A percentile compares a stretch with the other conserved stretches of the same genome.
Evolutionary conservation across 2,329 filamentous ascomycete genomes (phyloP).

Genomic region (Leptographium radiaticola): DNA sequence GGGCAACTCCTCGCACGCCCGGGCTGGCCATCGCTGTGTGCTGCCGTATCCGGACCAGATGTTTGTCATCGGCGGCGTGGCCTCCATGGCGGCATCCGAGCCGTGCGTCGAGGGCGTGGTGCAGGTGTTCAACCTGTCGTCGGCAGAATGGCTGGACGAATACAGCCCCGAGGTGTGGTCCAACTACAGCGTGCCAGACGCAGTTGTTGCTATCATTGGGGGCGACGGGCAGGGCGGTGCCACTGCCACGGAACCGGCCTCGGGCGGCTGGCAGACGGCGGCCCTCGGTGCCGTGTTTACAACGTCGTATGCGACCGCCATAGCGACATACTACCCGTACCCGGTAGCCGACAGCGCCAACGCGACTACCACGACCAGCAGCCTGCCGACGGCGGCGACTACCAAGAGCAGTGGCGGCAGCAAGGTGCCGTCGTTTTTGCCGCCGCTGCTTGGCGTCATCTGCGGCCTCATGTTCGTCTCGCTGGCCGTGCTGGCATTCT

Average conservation of each 20-base stretch:
- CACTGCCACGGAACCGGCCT: constrained; percentile 51
- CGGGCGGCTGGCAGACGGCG: constrained; percentile 35
- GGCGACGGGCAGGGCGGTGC: constrained; percentile 54
- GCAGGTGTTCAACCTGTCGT: constrained; percentile 61
- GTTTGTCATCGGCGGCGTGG: constrained; percentile 61
- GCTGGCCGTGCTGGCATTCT: constrained; percentile 33
- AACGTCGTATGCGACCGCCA: constrained; percentile 37
- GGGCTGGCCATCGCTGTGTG: constrained; percentile 65
- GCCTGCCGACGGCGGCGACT: constrained; percentile 8
- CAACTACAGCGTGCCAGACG: constrained; percentile 56
- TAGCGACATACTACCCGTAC: constrained; percentile 51
- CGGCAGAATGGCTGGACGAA: constrained; percentile 51
- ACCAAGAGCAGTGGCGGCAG: constrained; percentile 12
- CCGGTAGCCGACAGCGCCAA: constrained; percentile 16
- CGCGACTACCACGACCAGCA: constrained; percentile 12
- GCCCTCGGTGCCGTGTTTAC: constrained; percentile 40
- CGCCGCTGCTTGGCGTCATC: constrained; percentile 48
- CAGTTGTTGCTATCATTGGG: constrained; percentile 53
- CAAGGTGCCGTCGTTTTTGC: constrained; percentile 42
- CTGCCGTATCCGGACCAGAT: constrained; percentile 68
- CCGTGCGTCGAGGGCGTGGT: constrained; percentile 41
- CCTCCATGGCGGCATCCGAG: constrained; percentile 16
- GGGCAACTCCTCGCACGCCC: constrained; percentile 36
- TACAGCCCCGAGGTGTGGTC: constrained; percentile 53
- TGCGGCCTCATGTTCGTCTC: constrained; percentile 44